Evolutionary conservation across 2,329 filamentous ascomycete genomes (phyloP).

Genomic region (Stagonosporopsis rhizophila): DNA sequence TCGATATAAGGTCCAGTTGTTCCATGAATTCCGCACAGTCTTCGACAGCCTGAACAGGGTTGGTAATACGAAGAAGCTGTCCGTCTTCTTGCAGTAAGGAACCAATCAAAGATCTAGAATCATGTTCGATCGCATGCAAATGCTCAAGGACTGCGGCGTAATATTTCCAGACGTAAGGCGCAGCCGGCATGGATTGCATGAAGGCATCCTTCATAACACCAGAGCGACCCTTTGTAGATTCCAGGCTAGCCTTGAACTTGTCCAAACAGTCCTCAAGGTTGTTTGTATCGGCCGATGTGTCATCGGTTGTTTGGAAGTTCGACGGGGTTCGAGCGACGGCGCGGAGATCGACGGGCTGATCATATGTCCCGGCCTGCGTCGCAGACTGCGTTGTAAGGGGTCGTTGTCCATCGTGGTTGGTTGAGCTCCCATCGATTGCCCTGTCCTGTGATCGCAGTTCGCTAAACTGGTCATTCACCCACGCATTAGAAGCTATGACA

Average conservation of each 20-base stretch:
- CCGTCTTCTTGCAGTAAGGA: neutral
- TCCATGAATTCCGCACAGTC: conserved; percentile 2
- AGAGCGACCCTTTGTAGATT: neutral
- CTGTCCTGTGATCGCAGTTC: neutral
- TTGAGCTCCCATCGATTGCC: neutral
- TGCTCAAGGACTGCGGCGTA: conserved; percentile 4
- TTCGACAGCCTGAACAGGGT: neutral
- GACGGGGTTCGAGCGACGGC: neutral
- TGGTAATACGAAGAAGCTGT: neutral
- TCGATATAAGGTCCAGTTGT: neutral
- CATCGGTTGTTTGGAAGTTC: neutral
- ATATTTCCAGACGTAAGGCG: conserved; percentile 5
- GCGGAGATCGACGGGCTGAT: neutral
- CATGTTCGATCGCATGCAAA: neutral
- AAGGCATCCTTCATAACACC: neutral
- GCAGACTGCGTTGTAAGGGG: neutral
- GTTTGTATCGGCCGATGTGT: neutral
- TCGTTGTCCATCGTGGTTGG: neutral
- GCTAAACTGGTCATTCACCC: neutral
- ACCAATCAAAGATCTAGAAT: neutral
- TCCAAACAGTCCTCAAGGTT: conserved; percentile 5
- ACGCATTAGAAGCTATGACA: neutral
- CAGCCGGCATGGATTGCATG: neutral
- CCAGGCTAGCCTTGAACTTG: conserved; percentile 1
- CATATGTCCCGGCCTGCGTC: neutral